Percentiles rank a stretch among this genome's conserved stretches.
Evolutionary conservation across 208 protist species (phyloP).

Genomic region (Balamuthia mandrillaris): DNA sequence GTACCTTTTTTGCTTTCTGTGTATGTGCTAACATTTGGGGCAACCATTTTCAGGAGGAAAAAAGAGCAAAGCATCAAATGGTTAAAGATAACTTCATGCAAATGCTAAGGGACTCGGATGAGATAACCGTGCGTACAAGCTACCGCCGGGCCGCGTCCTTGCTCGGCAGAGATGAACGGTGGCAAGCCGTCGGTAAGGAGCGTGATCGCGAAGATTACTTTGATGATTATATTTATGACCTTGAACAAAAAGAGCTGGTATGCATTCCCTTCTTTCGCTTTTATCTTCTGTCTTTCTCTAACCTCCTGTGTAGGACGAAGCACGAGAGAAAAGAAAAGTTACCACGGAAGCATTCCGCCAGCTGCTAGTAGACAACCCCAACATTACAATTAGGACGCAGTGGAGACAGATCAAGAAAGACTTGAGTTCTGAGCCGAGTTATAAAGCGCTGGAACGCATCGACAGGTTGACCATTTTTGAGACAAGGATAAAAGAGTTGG

Average conservation of each 20-base stretch:
- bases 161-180: conserved; percentile 37
- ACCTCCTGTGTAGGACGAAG: conserved; percentile 19
- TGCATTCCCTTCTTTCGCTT: neutral
- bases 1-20: neutral
- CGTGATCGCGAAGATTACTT: conserved; percentile 48
- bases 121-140: neutral
- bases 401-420: conserved; percentile 42
- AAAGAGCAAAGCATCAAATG: conserved; percentile 13
- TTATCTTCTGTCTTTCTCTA: neutral
- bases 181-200: conserved; percentile 43
- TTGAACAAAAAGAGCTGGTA: conserved; percentile 14
- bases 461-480: conserved; percentile 43
- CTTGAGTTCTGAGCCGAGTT: conserved; percentile 2
- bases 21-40: neutral
- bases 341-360: neutral
- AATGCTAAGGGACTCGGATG: conserved; percentile 36
- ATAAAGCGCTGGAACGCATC: conserved; percentile 4
- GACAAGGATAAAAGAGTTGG: conserved; percentile 37
- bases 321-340: neutral
- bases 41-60: conserved; percentile 38
- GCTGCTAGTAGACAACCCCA: neutral
- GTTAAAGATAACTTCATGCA: conserved; percentile 40
- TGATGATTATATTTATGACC: neutral
- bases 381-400: conserved; percentile 41
- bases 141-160: neutral